phyloP scores from a whole-genome alignment of 2,329 filamentous ascomycete genomes.

The Neopestalotiopsis sp. region DNA sequence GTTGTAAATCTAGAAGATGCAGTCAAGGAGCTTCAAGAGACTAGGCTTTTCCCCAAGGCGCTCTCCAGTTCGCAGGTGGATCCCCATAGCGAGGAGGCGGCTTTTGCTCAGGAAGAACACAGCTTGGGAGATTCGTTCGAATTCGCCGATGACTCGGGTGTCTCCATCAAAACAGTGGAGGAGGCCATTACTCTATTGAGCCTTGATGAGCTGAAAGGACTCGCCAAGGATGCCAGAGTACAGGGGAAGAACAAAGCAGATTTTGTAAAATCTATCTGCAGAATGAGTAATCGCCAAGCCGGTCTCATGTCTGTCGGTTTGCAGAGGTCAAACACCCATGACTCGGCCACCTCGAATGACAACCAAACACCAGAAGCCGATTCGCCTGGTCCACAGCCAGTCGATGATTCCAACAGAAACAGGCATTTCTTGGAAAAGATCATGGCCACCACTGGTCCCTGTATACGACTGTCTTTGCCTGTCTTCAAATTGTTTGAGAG shows the following conservation, averaged over 20 bases:
- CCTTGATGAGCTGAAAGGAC: conserved; percentile 83
- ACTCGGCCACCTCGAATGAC: conserved; percentile 56
- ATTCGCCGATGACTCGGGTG: conserved; percentile 81
- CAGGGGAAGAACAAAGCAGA: conserved; percentile 89
- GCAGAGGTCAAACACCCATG: conserved; percentile 66
- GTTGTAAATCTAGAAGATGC: conserved; percentile 75
- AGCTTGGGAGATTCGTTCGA: conserved; percentile 64
- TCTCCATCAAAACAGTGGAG: conserved; percentile 76
- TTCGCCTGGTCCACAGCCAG: conserved; percentile 29
- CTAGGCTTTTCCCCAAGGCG: conserved; percentile 56
- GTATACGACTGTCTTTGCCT: conserved; percentile 76
- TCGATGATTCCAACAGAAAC: conserved; percentile 65
- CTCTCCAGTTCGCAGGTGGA: conserved; percentile 22
- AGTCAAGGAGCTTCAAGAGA: conserved; percentile 66
- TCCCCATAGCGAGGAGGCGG: conserved; percentile 27
- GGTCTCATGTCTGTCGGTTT: conserved; percentile 74
- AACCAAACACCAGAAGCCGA: conserved; percentile 42
- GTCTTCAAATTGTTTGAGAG: conserved; percentile 86
- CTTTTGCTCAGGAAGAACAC: conserved; percentile 45
- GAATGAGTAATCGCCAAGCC: conserved; percentile 74
- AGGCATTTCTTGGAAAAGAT: conserved; percentile 80
- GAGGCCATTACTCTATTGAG: conserved; percentile 82
- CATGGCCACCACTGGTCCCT: conserved; percentile 76
- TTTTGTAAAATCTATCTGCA: conserved; percentile 74
- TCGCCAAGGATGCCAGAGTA: conserved; percentile 87